Conservation (phyloP, 139 green algal genomes). For the Desmodesmus armatus region DNA sequence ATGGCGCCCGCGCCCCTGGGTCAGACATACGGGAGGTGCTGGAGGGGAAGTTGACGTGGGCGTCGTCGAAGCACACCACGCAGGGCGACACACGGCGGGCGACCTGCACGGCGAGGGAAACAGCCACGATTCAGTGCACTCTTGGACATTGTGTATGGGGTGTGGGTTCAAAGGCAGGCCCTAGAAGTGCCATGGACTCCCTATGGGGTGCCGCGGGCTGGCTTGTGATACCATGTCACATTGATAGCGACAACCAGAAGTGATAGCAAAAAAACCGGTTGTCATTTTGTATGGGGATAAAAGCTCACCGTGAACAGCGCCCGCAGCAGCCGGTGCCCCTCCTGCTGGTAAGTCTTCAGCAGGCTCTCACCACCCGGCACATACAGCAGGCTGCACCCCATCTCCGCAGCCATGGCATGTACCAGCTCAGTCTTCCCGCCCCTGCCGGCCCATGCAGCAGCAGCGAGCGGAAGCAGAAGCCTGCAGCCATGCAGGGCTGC, state of each 20-base stretch:
- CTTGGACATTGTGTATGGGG: not conserved
- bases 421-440: constrained; percentile 49
- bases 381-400: constrained; percentile 32
- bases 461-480: constrained; percentile 21
- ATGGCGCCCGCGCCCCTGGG: no score
- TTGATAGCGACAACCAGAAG: no score
- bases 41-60: constrained; percentile 37
- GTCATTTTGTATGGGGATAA: no score
- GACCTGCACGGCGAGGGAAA: not conserved
- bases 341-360: constrained; percentile 29
- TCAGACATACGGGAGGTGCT: not conserved
- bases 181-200: no score
- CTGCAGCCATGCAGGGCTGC: constrained; percentile 16
- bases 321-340: constrained; percentile 29
- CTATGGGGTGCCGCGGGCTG: not conserved
- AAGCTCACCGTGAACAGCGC: constrained; percentile 33
- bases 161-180: no score
- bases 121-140: not conserved
- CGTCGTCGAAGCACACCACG: constrained; percentile 42
- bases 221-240: not conserved
- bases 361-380: constrained; percentile 27
- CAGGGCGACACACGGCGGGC: not conserved
- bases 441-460: constrained; percentile 47
- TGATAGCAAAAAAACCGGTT: no score
- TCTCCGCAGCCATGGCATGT: constrained; percentile 31